These are phyloP conservation scores for Populus hybrid DNA, from an alignment of 441 rosid species.

Conservation along the genomic window DNA sequence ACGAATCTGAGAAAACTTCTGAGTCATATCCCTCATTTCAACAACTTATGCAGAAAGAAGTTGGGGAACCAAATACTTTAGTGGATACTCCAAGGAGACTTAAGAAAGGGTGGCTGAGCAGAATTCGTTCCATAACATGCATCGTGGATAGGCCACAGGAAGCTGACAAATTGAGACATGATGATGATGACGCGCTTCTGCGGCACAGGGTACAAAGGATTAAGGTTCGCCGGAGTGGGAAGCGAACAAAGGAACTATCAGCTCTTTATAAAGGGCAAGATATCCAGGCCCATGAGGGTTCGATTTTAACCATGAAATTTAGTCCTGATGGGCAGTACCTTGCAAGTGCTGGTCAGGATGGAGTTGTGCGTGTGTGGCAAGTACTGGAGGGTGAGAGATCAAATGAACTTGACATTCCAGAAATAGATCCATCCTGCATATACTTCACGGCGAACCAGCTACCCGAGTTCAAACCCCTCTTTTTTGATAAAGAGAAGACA, in stretches of 20 bases:
- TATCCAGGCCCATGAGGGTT: constrained; percentile 66
- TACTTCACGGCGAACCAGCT: constrained; percentile 64
- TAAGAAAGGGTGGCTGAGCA: constrained; percentile 45
- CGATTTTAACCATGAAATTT: constrained; percentile 83
- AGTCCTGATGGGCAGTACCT: constrained; percentile 79
- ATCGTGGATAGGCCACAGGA: constrained; percentile 30
- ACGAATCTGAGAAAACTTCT: constrained; percentile 31
- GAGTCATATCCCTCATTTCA: constrained; percentile 31
- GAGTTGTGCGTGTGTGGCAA: constrained; percentile 74
- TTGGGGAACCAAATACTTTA: constrained; percentile 19
- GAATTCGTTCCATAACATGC: constrained; percentile 38
- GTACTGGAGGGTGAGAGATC: constrained; percentile 62
- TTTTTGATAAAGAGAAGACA: constrained; percentile 40
- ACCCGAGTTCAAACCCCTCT: constrained; percentile 43
- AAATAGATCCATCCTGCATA: constrained; percentile 57
- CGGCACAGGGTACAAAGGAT: constrained; percentile 40
- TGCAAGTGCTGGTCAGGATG: constrained; percentile 85
- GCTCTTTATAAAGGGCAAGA: constrained; percentile 70
- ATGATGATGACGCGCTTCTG: constrained; percentile 22
- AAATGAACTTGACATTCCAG: constrained; percentile 45
- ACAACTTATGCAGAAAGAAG: constrained; percentile 9
- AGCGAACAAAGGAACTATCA: constrained; percentile 72
- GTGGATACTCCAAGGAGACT: constrained; percentile 25
- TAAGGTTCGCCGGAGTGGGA: constrained; percentile 48
- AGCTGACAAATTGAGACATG: constrained; percentile 16